Evolutionary conservation across 2,329 filamentous ascomycete genomes (phyloP), one percentile per base, ranked within the genome.

Genomic region (Mycosphaerelloides madeirae): DNA sequence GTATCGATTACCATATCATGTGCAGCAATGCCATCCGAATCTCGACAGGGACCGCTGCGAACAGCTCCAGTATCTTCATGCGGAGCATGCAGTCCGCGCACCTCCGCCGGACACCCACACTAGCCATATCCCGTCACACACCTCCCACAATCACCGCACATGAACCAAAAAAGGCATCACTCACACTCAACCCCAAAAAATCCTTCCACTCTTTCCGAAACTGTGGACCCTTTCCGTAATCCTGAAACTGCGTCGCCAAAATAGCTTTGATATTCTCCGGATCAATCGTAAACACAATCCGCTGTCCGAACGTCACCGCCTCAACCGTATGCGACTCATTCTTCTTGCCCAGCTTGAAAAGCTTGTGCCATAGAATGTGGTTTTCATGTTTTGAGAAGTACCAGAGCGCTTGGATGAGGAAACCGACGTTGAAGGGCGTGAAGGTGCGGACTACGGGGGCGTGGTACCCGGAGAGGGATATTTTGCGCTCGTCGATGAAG

Each of bases 191-290:
- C 18, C 85, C 85, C 15, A 95, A 70, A 52, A 87, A 94, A 12
- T 81, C 78, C 45, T 79, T 74, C 84, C 85, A 94, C 40, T 89
- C 83, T 7, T 66, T 56, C 57, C 90, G 83, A 68, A 95, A 95
- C 16, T 73, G 67, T 50, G 80, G 68, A 6, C 89, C 88, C 63
- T 95, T 89, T 57, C 89, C 90, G 61, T 83, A 96, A 60, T 95
- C 86, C 31, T 69, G 68, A 61, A 96, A 96, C 61, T 95, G 87
- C 1, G 84, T 85, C 0, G 89, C 86, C n/a, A 96, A 73, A 16
- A 96, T 76, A 5, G 90, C 87, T 65, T 95, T 95, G 70, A 95
- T 85, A 62, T 95, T 95, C 59, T 94, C 87, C 0, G 85, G 85
- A 55, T 95, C 88, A 4, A 79, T 78, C 0, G 90, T 95, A 59